phyloP scores from a whole-genome alignment of 495 filamentous ascomycete genomes.

The Talaromyces proteolyticus region DNA sequence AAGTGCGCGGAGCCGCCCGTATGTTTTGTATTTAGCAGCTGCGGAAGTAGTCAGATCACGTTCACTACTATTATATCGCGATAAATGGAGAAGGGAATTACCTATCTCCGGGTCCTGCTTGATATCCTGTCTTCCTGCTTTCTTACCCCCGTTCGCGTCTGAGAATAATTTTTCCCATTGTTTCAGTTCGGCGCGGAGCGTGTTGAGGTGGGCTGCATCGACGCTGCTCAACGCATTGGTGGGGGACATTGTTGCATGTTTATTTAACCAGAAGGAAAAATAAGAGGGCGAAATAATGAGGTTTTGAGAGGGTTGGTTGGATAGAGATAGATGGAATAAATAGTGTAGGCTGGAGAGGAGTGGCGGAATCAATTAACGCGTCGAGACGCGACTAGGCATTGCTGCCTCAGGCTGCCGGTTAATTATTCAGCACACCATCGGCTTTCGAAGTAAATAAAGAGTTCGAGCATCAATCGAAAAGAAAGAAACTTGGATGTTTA shows the following conservation, averaged over 20 bases:
- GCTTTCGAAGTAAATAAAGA: too few relatives aligned
- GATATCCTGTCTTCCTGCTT: slow-evolving; percentile 80
- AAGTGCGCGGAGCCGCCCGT: slow-evolving; percentile 64
- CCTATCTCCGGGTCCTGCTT: slow-evolving; percentile 79
- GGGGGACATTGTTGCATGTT: slow-evolving; percentile 24
- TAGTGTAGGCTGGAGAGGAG: not conserved
- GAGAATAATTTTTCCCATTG: slow-evolving; percentile 80
- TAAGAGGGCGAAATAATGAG: too few relatives aligned
- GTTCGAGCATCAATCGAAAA: too few relatives aligned
- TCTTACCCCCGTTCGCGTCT: slow-evolving; percentile 59
- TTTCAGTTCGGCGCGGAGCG: slow-evolving; percentile 72
- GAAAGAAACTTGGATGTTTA: too few relatives aligned
- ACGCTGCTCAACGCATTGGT: slow-evolving; percentile 13
- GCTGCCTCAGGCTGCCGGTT: too few relatives aligned
- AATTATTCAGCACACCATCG: too few relatives aligned
- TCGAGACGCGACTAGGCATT: too few relatives aligned
- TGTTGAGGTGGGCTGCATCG: slow-evolving; percentile 21
- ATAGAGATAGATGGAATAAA: not conserved
- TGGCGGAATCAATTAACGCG: slow-evolving; percentile 1
- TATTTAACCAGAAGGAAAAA: too few relatives aligned
- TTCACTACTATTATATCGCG: too few relatives aligned
- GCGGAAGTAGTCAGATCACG: slow-evolving; percentile 4
- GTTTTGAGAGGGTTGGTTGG: not conserved
- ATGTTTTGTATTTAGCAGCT: slow-evolving; percentile 91
- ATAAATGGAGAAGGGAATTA: slow-evolving; percentile 28